Evolutionary conservation across 1,139 yeast genomes (phyloP).

Genomic region (Pichia sp.): DNA sequence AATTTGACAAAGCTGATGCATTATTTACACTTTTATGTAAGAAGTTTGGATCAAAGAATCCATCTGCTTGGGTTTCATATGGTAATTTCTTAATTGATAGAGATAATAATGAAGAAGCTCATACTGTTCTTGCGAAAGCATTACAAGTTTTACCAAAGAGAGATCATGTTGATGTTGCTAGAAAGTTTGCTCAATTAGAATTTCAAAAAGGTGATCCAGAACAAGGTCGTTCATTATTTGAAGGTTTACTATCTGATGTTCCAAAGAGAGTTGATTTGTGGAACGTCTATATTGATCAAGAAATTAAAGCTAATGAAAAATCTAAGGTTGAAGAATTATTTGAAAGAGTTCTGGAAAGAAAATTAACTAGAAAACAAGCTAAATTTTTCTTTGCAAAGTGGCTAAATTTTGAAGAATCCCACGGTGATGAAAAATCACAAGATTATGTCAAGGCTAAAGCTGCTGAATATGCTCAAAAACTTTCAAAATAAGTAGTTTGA

Average conservation of each 20-base stretch:
- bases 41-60: constrained; percentile 67
- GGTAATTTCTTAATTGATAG: constrained; percentile 70
- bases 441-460: constrained; percentile 93
- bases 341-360: constrained; percentile 67
- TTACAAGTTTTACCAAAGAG: constrained; percentile 67
- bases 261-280: constrained; percentile 91
- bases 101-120: constrained; percentile 52
- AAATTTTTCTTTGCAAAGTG: constrained; percentile 92
- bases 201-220: constrained; percentile 83
- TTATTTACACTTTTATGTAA: constrained; percentile 63
- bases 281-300: constrained; percentile 94
- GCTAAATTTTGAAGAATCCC: constrained; percentile 70
- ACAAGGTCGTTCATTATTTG: constrained; percentile 91
- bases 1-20: constrained; percentile 61
- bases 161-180: constrained; percentile 73
- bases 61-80: constrained; percentile 71
- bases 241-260: constrained; percentile 83
- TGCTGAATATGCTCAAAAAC: constrained; percentile 47
- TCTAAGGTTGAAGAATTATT: constrained; percentile 68
- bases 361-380: constrained; percentile 84
- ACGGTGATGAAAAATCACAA: constrained; percentile 61
- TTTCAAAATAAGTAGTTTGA: constrained; percentile 9
- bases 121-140: constrained; percentile 65
- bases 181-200: constrained; percentile 86
- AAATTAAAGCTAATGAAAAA: constrained; percentile 53